These are phyloP conservation scores for Leptographium wingfieldii DNA, from an alignment of 2,329 filamentous ascomycete genomes.

Conservation along the genomic window DNA sequence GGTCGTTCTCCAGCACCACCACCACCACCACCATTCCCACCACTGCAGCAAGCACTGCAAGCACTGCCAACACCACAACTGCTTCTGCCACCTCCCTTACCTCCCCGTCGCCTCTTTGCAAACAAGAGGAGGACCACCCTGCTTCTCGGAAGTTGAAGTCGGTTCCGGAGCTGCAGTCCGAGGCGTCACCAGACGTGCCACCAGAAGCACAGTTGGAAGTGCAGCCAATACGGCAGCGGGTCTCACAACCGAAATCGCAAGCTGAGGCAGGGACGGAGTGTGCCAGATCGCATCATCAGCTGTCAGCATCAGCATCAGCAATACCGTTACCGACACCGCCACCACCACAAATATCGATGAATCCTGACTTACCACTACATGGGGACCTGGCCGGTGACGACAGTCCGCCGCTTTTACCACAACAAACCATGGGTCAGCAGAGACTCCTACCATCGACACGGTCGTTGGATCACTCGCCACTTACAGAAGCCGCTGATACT, in stretches of 20 bases:
- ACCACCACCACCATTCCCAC: constrained; percentile 2
- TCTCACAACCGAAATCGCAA: not conserved
- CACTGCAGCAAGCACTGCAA: constrained; percentile 15
- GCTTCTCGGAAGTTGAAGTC: not conserved
- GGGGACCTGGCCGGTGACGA: not conserved
- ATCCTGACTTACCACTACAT: not conserved
- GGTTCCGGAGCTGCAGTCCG: not conserved
- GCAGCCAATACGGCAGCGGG: constrained; percentile 10
- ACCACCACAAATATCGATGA: not conserved
- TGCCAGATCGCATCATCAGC: not conserved
- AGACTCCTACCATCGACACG: not conserved
- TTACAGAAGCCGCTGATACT: not conserved
- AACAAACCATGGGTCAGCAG: constrained; percentile 21
- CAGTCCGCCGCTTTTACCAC: constrained; percentile 23
- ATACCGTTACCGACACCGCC: constrained; percentile 9
- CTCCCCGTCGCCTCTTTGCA: not conserved
- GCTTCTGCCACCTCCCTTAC: not conserved
- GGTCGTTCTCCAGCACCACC: constrained; percentile 10
- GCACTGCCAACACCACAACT: constrained; percentile 1
- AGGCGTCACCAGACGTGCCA: not conserved
- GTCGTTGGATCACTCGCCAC: not conserved
- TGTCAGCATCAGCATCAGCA: constrained; percentile 12
- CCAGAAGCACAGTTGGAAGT: not conserved
- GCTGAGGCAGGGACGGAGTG: too few species aligned
- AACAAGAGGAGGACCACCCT: not conserved